phyloP scores from a whole-genome alignment of 371 early-diverging fungal species.

The Smittium mucronatum region DNA sequence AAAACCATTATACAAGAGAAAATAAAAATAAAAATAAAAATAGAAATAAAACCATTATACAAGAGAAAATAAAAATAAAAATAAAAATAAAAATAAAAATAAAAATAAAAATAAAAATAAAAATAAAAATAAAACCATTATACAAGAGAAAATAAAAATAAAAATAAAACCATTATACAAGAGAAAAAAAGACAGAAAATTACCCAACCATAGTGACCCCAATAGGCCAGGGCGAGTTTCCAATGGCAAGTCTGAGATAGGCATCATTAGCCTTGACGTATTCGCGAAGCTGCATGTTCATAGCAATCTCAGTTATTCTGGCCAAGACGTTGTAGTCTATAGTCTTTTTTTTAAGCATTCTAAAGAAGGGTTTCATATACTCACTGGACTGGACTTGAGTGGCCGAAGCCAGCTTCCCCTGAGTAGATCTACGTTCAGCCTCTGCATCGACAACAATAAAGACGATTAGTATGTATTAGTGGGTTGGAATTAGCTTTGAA shows the following conservation, averaged over 20 bases:
- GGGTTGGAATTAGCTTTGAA: neutral
- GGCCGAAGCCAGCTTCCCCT: slow-evolving; percentile 72
- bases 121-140: no score
- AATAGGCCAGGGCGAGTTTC: slow-evolving; percentile 98
- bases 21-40: no score
- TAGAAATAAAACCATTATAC: no score
- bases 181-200: no score
- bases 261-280: slow-evolving; percentile 88
- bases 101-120: no score
- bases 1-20: no score
- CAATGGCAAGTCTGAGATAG: slow-evolving; percentile 86
- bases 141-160: no score
- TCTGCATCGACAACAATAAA: no score
- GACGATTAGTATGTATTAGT: neutral
- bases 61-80: no score
- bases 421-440: slow-evolving; percentile 50
- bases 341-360: slow-evolving; percentile 56
- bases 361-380: slow-evolving; percentile 82
- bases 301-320: slow-evolving; percentile 77
- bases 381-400: slow-evolving; percentile 74
- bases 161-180: no score
- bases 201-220: no score
- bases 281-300: slow-evolving; percentile 66
- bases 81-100: no score
- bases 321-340: slow-evolving; percentile 74